phyloP scores from a whole-genome alignment of 1,139 yeast species.

The Kurtzmaniella natalensis region DNA sequence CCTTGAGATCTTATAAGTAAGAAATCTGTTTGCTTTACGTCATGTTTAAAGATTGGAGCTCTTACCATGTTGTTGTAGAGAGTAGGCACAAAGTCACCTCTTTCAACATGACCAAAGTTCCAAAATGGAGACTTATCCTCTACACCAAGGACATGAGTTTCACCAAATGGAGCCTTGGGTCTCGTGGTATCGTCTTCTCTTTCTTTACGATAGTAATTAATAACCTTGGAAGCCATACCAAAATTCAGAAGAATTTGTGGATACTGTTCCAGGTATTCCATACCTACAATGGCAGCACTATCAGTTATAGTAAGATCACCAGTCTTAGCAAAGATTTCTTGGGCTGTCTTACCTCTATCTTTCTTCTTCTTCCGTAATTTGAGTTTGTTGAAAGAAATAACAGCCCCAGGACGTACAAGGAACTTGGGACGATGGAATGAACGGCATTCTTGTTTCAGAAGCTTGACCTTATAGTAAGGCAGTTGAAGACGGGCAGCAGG shows the following conservation, averaged over 20 bases:
- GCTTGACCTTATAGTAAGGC: slow-evolving; percentile 83
- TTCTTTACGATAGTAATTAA: slow-evolving; percentile 87
- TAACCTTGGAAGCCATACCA: slow-evolving; percentile 94
- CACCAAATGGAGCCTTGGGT: slow-evolving; percentile 89
- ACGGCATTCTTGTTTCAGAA: slow-evolving; percentile 67
- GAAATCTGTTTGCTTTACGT: slow-evolving; percentile 74
- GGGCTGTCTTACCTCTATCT: slow-evolving; percentile 79
- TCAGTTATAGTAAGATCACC: slow-evolving; percentile 83
- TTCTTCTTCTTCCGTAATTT: slow-evolving; percentile 83
- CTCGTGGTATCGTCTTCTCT: slow-evolving; percentile 78
- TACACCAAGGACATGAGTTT: slow-evolving; percentile 90
- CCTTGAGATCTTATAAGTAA: slow-evolving; percentile 78
- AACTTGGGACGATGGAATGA: slow-evolving; percentile 80
- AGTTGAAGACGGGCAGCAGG: slow-evolving; percentile 86
- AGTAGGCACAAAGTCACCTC: slow-evolving; percentile 92
- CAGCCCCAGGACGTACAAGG: slow-evolving; percentile 71
- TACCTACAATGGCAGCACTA: slow-evolving; percentile 66
- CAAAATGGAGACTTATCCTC: slow-evolving; percentile 97
- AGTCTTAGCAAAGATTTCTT: slow-evolving; percentile 66
- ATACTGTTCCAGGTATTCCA: slow-evolving; percentile 89
- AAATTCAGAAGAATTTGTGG: slow-evolving; percentile 81
- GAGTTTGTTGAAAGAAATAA: slow-evolving; percentile 68
- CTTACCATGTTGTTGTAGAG: slow-evolving; percentile 86
- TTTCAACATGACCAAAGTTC: slow-evolving; percentile 97
- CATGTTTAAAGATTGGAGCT: slow-evolving; percentile 92